Conservation (phyloP, 805 yeast species). For the Monosporozyma solicola region DNA sequence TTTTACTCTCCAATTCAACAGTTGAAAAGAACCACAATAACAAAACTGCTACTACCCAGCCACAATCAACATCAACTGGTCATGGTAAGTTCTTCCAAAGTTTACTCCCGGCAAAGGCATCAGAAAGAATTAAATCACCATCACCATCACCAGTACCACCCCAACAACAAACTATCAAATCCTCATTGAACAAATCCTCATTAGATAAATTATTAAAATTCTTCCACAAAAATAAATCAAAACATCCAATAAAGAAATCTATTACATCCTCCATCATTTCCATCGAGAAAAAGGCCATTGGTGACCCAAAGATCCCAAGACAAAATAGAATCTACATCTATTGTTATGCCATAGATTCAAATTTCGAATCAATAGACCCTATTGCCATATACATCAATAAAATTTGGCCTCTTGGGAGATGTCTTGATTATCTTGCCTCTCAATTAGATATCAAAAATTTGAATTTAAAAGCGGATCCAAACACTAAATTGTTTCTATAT, state of each 20-base stretch:
- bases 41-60: background rate
- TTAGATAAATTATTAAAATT: slow-evolving; percentile 21
- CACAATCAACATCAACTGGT: slow-evolving; percentile 1
- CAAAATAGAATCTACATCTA: slow-evolving; percentile 21
- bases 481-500: slow-evolving; percentile 22
- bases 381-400: slow-evolving; percentile 20
- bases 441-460: slow-evolving; percentile 18
- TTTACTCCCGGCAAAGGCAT: slow-evolving; percentile 25
- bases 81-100: slow-evolving; percentile 20
- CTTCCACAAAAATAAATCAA: slow-evolving; percentile 14
- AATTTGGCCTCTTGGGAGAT: slow-evolving; percentile 29
- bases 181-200: slow-evolving; percentile 14
- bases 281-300: slow-evolving; percentile 18
- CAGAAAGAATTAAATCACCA: slow-evolving; percentile 13
- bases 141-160: background rate
- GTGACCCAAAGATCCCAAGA: slow-evolving; percentile 22
- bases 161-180: slow-evolving; percentile 2
- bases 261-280: slow-evolving; percentile 9
- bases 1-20: background rate
- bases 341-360: slow-evolving; percentile 11
- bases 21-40: slow-evolving; percentile 1
- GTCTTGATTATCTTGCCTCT: slow-evolving; percentile 24
- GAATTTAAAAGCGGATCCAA: slow-evolving; percentile 7
- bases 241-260: background rate
- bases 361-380: slow-evolving; percentile 5